Evolutionary conservation across 345 rosid genomes (phyloP).

Genomic region (Bruguiera parviflora): DNA sequence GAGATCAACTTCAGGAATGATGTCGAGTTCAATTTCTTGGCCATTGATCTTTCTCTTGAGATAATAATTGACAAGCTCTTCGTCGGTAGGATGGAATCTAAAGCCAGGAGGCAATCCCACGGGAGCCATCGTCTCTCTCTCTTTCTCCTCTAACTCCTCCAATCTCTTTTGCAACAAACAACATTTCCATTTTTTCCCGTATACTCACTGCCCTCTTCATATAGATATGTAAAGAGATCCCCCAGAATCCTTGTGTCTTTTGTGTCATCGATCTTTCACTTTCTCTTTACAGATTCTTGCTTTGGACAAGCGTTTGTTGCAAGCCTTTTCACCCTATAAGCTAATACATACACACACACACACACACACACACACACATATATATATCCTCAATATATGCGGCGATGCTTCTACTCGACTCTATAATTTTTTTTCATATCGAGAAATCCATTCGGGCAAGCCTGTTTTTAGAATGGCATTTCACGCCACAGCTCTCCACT

Average conservation of each 20-base stretch:
- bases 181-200: neutral
- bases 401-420: no score
- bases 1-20: conserved; percentile 10
- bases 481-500: no score
- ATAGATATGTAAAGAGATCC: neutral
- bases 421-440: no score
- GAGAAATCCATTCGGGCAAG: no score
- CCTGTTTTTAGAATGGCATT: no score
- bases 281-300: neutral
- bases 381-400: no score
- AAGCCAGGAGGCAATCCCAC: conserved; percentile 11
- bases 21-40: neutral
- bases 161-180: neutral
- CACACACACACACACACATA: no score
- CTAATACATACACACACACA: no score
- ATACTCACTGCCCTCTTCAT: neutral
- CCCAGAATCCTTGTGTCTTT: neutral
- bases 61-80: conserved; percentile 13
- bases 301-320: neutral
- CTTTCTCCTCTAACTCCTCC: neutral
- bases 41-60: conserved; percentile 13
- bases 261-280: conserved; percentile 2
- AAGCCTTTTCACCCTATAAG: neutral
- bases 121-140: neutral
- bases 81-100: conserved; percentile 24